These are phyloP conservation scores for Clavaria fumosa DNA, from an alignment of 768 basidiomycete genomes.

Conservation along the genomic window DNA sequence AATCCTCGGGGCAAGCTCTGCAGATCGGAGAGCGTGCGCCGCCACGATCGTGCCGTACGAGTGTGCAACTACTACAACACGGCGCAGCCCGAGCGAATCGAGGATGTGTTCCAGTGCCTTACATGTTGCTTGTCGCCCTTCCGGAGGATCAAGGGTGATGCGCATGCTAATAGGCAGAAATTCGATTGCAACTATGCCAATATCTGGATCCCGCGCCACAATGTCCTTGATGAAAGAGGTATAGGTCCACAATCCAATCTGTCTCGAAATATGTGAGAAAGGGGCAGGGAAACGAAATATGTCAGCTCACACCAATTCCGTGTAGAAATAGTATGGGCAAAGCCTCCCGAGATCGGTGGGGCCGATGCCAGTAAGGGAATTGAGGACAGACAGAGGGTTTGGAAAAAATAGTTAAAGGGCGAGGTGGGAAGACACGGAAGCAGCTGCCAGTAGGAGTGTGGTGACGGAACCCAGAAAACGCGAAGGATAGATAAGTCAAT, in stretches of 20 bases:
- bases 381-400: slow-evolving; percentile 23
- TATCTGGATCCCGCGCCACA: slow-evolving; percentile 26
- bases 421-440: slow-evolving; percentile 36
- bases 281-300: not conserved
- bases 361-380: slow-evolving; percentile 26
- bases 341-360: slow-evolving; percentile 30
- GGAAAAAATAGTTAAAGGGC: slow-evolving; percentile 31
- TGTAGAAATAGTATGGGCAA: slow-evolving; percentile 49
- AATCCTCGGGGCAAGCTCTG: slow-evolving; percentile 21
- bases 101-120: slow-evolving; percentile 30
- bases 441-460: slow-evolving; percentile 24
- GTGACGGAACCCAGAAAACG: slow-evolving; percentile 36
- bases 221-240: slow-evolving; percentile 34
- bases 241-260: slow-evolving; percentile 55
- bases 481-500: slow-evolving; percentile 24
- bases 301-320: slow-evolving; percentile 42
- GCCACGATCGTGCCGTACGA: slow-evolving; percentile 49
- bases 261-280: not conserved
- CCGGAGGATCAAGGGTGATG: slow-evolving; percentile 39
- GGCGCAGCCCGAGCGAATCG: slow-evolving; percentile 22
- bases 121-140: slow-evolving; percentile 25
- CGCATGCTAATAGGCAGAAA: slow-evolving; percentile 44
- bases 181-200: slow-evolving; percentile 46
- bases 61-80: slow-evolving; percentile 35
- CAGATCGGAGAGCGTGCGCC: slow-evolving; percentile 35